These are phyloP conservation scores for Lanmaoa pseudosensibilis DNA, from an alignment of 768 basidiomycete species.

Conservation along the genomic window DNA sequence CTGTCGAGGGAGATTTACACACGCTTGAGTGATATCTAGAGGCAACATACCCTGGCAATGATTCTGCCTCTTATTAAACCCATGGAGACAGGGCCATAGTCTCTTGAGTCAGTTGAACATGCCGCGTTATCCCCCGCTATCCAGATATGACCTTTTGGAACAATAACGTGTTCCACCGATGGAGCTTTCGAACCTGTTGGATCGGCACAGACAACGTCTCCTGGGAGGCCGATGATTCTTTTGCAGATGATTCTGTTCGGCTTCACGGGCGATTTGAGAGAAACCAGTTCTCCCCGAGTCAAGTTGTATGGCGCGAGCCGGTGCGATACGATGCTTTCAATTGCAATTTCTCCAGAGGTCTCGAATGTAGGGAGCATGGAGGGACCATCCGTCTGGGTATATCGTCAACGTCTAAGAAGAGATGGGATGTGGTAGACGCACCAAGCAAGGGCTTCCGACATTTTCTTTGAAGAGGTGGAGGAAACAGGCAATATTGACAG, in stretches of 20 bases:
- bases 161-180: constrained; percentile 67
- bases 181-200: constrained; percentile 68
- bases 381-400: constrained; percentile 60
- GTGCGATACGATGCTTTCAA: constrained; percentile 62
- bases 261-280: constrained; percentile 66
- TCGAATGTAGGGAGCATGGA: constrained; percentile 83
- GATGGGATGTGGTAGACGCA: constrained; percentile 29
- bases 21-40: background rate
- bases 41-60: constrained; percentile 54
- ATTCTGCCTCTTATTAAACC: constrained; percentile 71
- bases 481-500: constrained; percentile 54
- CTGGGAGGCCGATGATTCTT: constrained; percentile 85
- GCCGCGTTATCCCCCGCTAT: constrained; percentile 85
- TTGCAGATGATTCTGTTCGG: constrained; percentile 78
- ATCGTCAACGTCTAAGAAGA: background rate
- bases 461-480: constrained; percentile 65
- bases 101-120: constrained; percentile 82
- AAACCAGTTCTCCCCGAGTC: constrained; percentile 75
- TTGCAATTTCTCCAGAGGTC: constrained; percentile 53
- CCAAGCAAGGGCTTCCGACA: constrained; percentile 55
- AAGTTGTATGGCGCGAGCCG: constrained; percentile 51
- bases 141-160: constrained; percentile 91
- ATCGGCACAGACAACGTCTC: constrained; percentile 87
- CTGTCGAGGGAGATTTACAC: constrained; percentile 16
- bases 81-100: constrained; percentile 91